Evolutionary conservation across 2,329 filamentous ascomycete species (phyloP), one percentile per base, ranked within the genome.

Genomic region (Monosporascus ibericus): DNA sequence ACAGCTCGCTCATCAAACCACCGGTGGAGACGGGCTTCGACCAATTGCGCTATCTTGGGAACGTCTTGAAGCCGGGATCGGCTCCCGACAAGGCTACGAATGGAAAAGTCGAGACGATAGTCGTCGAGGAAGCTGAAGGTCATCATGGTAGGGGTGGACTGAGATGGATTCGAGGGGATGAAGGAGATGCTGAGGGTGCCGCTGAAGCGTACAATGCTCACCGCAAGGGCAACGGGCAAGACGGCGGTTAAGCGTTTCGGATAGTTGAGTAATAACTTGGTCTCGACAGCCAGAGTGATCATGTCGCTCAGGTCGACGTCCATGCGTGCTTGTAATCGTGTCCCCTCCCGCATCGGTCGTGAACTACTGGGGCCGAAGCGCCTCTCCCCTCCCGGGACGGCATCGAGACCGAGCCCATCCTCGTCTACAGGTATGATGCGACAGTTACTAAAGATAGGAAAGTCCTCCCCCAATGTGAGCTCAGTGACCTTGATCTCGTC

Each of bases 401-500:
- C 66, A 18, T 75, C 78, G 37, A 86, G 73, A 44, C 73, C 77
- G 37, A 85, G 70, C 1, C 87, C 87, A 68, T 92, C 87, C 60
- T 92, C 88, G 62, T 90, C 86, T 0, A 96, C 89, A 2, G 92
- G 90, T 55, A 96, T 96, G 51, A 99, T 88, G 54, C 94, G 85
- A 66, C 94, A 97, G 70, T 99, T 99, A 75, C 92, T 96, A 70
- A 99, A 95, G 50, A 99, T 99, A 27, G 94, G 94, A 59, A 97
- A 99, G 63, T 99, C 94, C 63, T 99, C 94, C 30, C 94, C 94
- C 5, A 99, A 76, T 48, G 87, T 95, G 55, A 99, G 84, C 71
- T 99, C 92, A 2, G 92, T 96, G 50, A 99, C 89, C 25, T 86
- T 86, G 57, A 99, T 97, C 65, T 94, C 88, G 67, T 95, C 92